Percentiles rank a stretch among this genome's conserved stretches.
phyloP scores from a whole-genome alignment of 2,329 filamentous ascomycete genomes.

The Ophiostoma piceae region DNA sequence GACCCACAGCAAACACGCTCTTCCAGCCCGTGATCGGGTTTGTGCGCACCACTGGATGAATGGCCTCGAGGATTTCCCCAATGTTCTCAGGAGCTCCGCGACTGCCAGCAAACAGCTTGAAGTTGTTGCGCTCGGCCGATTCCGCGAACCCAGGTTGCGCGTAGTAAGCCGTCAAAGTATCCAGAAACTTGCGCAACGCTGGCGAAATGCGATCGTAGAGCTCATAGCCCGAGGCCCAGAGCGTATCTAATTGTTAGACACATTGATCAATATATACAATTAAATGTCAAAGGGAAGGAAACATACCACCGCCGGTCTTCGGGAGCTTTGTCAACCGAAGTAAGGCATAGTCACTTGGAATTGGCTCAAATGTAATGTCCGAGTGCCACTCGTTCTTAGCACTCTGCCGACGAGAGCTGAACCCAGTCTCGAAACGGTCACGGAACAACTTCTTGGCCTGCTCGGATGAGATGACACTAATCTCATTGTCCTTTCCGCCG shows the following conservation, averaged over 20 bases:
- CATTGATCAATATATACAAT: not conserved
- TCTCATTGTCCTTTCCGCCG: slow-evolving; percentile 36
- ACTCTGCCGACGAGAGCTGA: slow-evolving; percentile 19
- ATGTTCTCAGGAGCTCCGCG: not conserved
- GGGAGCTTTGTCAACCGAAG: slow-evolving; percentile 41
- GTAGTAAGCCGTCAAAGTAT: slow-evolving; percentile 33
- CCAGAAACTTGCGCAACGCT: slow-evolving; percentile 47
- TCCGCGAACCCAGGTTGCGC: not conserved
- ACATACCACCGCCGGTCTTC: slow-evolving; percentile 36
- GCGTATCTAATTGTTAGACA: slow-evolving; percentile 41
- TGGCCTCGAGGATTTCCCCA: slow-evolving; percentile 33
- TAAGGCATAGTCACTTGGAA: slow-evolving; percentile 45
- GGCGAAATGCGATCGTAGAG: slow-evolving; percentile 59
- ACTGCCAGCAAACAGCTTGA: not conserved
- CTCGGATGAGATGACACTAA: slow-evolving; percentile 45
- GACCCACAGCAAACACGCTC: slow-evolving; percentile 48
- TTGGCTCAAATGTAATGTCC: slow-evolving; percentile 45
- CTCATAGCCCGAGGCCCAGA: slow-evolving; percentile 65
- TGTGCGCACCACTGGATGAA: slow-evolving; percentile 52
- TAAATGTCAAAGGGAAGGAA: not conserved
- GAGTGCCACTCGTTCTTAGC: slow-evolving; percentile 39
- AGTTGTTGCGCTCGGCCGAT: not conserved
- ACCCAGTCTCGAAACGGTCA: not conserved
- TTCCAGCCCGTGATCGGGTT: slow-evolving; percentile 58
- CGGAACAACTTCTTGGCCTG: slow-evolving; percentile 28